phyloP scores from a whole-genome alignment of 805 yeast genomes.

The Lachancea meyersii region DNA sequence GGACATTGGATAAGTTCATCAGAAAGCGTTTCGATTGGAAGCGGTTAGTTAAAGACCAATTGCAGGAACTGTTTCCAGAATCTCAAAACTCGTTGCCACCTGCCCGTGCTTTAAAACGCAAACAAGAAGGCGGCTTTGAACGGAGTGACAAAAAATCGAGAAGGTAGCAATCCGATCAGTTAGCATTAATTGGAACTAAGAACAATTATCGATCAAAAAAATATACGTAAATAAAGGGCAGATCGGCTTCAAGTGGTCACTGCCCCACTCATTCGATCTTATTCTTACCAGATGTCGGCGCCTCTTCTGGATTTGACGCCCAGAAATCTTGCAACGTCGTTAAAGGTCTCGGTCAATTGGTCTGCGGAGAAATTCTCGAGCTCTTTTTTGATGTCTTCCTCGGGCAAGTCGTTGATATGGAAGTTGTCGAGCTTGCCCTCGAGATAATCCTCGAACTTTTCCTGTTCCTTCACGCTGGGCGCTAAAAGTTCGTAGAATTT shows the following conservation, averaged over 20 bases:
- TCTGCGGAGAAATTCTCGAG: slow-evolving; percentile 36
- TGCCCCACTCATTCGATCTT: too few species aligned
- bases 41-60: slow-evolving; percentile 48
- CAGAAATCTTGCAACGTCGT: slow-evolving; percentile 59
- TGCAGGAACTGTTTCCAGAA: slow-evolving; percentile 36
- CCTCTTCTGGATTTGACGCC: slow-evolving; percentile 57
- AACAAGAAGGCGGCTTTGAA: neutral
- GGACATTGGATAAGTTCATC: slow-evolving; percentile 76
- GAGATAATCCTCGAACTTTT: slow-evolving; percentile 44
- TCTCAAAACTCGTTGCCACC: slow-evolving; percentile 29
- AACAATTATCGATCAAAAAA: neutral
- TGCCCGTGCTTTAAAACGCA: neutral
- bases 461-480: slow-evolving; percentile 51
- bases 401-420: slow-evolving; percentile 32
- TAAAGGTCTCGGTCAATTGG: slow-evolving; percentile 49
- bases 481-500: slow-evolving; percentile 73
- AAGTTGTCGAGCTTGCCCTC: slow-evolving; percentile 44
- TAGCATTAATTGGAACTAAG: neutral
- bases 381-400: slow-evolving; percentile 28
- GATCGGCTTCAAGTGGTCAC: too few species aligned
- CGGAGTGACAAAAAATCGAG: neutral
- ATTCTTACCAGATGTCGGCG: slow-evolving; percentile 43
- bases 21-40: slow-evolving; percentile 84
- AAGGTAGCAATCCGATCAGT: too few species aligned
- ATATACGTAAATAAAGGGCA: neutral